These are phyloP conservation scores for Ogataea salicorniae DNA, from an alignment of 805 yeast genomes.

Conservation along the genomic window DNA sequence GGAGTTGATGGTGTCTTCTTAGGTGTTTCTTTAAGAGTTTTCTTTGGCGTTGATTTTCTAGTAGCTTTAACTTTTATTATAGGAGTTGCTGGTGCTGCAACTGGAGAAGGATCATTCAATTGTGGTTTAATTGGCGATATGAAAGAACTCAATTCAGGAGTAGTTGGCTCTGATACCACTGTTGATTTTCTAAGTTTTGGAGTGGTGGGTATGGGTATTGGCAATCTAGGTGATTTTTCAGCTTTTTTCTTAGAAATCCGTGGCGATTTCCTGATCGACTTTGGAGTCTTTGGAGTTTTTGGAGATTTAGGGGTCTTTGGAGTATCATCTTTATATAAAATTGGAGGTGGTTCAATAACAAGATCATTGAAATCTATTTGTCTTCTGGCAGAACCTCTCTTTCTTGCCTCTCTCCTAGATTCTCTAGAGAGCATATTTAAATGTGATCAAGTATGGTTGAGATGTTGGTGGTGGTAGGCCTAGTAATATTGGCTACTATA, in stretches of 20 bases:
- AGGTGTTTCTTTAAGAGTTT: neutral
- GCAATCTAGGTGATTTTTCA: too few species aligned
- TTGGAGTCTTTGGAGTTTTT: constrained; percentile 6
- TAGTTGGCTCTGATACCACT: neutral
- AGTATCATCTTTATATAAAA: neutral
- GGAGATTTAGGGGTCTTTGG: neutral
- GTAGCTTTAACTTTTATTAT: neutral
- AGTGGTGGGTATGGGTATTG: too few species aligned
- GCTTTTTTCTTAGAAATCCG: too few species aligned
- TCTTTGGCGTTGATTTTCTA: neutral
- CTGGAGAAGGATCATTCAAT: neutral
- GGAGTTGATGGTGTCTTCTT: neutral
- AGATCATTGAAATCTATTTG: constrained; percentile 22
- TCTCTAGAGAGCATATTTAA: constrained; percentile 21
- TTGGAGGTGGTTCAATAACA: constrained; percentile 18
- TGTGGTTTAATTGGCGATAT: constrained; percentile 11
- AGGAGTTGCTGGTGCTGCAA: too few species aligned
- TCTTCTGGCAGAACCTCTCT: constrained; percentile 29
- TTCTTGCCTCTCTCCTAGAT: constrained; percentile 25
- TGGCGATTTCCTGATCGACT: too few species aligned
- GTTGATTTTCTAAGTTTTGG: neutral
- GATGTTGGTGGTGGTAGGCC: too few species aligned
- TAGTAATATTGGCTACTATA: too few species aligned
- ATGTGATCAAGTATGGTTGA: too few species aligned
- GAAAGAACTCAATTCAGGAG: constrained; percentile 16